Evolutionary conservation across 805 yeast species (phyloP).

Genomic region (Priceomyces fermenticarens): DNA sequence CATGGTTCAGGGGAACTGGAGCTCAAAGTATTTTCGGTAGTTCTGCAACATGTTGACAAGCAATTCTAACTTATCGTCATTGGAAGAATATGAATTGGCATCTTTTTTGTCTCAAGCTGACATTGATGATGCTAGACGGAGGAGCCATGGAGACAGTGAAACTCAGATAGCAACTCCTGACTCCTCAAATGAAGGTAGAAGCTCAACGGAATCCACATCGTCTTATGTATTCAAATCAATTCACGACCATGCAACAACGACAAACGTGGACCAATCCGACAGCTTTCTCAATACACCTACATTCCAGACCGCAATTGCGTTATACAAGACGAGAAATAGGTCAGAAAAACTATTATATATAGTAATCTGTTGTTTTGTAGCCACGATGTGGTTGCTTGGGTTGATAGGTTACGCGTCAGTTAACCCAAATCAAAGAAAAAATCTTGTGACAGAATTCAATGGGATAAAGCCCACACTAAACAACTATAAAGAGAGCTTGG

Average conservation of each 20-base stretch:
- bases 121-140: background rate
- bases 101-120: background rate
- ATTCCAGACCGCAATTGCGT: constrained; percentile 19
- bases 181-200: background rate
- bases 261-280: constrained; percentile 9
- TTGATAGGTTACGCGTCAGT: constrained; percentile 25
- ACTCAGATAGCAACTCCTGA: background rate
- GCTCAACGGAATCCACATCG: constrained; percentile 15
- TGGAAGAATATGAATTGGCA: constrained; percentile 1
- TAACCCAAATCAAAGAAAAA: constrained; percentile 14
- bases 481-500: constrained; percentile 20
- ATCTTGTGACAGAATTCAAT: constrained; percentile 20
- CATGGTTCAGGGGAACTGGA: no score
- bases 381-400: constrained; percentile 24
- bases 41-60: no score
- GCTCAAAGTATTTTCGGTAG: no score
- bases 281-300: constrained; percentile 19
- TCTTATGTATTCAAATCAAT: constrained; percentile 31
- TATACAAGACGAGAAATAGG: constrained; percentile 12
- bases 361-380: constrained; percentile 3
- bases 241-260: constrained; percentile 12
- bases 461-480: constrained; percentile 32
- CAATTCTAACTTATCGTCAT: background rate
- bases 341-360: constrained; percentile 2
- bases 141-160: background rate